Conservation (phyloP, 2,329 filamentous ascomycete species). For the Graphilbum sp. region DNA sequence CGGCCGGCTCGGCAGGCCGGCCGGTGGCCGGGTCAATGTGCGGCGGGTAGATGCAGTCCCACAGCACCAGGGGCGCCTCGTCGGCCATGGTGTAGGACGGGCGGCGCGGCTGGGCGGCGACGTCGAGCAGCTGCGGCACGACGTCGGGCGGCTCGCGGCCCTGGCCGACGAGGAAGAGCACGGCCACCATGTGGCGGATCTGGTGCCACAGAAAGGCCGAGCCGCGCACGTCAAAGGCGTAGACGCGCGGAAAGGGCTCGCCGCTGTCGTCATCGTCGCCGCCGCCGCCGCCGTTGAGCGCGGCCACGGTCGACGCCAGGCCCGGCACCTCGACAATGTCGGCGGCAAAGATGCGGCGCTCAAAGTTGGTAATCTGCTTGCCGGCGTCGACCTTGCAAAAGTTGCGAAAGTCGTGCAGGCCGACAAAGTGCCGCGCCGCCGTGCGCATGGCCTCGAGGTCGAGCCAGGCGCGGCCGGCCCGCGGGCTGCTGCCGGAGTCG, state of each 20-base stretch:
- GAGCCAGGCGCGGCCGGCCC: constrained; percentile 53
- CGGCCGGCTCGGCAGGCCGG: constrained; percentile 8
- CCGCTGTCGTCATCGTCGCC: too few species aligned
- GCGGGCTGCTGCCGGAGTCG: constrained; percentile 9
- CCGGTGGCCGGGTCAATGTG: constrained; percentile 17
- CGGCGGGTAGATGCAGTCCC: constrained; percentile 81
- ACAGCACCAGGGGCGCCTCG: constrained; percentile 79
- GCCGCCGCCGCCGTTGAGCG: constrained; percentile 13
- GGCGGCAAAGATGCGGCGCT: constrained; percentile 62
- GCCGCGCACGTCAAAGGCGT: constrained; percentile 76
- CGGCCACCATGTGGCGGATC: constrained; percentile 81
- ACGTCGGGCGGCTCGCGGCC: constrained; percentile 63
- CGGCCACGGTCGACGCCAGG: constrained; percentile 28
- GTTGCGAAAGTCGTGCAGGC: constrained; percentile 87
- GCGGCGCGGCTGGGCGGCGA: constrained; percentile 51
- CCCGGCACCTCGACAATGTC: constrained; percentile 56
- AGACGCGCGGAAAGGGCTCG: constrained; percentile 47
- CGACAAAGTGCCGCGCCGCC: constrained; percentile 66
- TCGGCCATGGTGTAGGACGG: constrained; percentile 84
- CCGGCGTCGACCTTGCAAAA: constrained; percentile 85
- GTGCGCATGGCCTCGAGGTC: constrained; percentile 75
- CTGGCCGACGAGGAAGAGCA: constrained; percentile 88
- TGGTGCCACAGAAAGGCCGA: constrained; percentile 97
- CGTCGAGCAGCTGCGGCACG: constrained; percentile 59
- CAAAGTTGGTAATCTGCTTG: constrained; percentile 79